phyloP scores from a whole-genome alignment of 148 eudicot genomes.

The Nyssa sinensis region DNA sequence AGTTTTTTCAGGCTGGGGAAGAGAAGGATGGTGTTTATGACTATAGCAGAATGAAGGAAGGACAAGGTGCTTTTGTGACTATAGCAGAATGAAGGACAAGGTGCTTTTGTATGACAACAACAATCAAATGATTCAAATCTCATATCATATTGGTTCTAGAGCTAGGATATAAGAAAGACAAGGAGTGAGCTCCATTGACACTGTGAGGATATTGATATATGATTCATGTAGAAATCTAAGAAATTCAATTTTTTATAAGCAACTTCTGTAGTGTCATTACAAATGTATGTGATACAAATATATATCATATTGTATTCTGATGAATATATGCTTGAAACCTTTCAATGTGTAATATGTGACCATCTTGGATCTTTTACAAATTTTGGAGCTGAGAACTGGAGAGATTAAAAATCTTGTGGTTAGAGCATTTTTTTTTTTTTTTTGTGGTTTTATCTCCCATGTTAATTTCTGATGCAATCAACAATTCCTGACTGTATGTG shows the following conservation, averaged over 20 bases:
- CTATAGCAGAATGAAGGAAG: no score
- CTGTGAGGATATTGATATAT: neutral
- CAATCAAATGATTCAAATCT: neutral
- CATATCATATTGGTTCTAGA: neutral
- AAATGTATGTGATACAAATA: neutral
- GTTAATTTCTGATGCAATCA: no score
- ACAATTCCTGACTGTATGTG: neutral
- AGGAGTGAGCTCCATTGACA: neutral
- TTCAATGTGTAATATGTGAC: no score
- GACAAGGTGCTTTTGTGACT: no score
- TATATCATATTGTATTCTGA: no score
- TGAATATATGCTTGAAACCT: neutral
- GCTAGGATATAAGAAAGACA: neutral
- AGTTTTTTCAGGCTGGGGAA: no score
- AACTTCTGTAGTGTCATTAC: neutral
- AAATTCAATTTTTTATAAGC: neutral
- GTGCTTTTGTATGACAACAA: neutral
- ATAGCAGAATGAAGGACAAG: no score
- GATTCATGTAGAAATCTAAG: neutral
- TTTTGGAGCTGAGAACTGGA: neutral
- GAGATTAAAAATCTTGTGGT: neutral
- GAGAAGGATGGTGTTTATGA: no score
- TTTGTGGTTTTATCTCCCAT: neutral
- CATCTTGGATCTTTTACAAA: neutral
- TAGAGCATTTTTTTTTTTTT: neutral